Percentiles rank a stretch among this genome's conserved stretches.
These are phyloP conservation scores for Pseudovirgaria hyperparasitica DNA, from an alignment of 2,329 filamentous ascomycete species.

Conservation along the genomic window DNA sequence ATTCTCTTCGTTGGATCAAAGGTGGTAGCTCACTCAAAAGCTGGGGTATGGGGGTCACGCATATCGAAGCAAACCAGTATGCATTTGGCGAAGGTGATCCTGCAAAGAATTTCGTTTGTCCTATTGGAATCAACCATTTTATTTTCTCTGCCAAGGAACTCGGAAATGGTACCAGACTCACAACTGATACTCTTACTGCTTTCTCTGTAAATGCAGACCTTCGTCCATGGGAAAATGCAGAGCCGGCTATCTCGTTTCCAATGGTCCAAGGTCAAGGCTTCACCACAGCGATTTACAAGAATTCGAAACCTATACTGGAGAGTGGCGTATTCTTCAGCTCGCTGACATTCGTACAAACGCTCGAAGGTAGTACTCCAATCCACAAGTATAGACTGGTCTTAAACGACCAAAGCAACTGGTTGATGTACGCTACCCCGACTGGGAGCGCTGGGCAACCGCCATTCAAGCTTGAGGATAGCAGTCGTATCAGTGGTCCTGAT, in stretches of 20 bases:
- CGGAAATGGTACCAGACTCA: constrained; percentile 43
- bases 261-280: constrained; percentile 85
- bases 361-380: too few species aligned
- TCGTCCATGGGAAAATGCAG: constrained; percentile 37
- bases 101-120: constrained; percentile 64
- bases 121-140: constrained; percentile 70
- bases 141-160: constrained; percentile 72
- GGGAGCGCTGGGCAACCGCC: constrained; percentile 46
- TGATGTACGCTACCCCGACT: constrained; percentile 60
- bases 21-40: constrained; percentile 42
- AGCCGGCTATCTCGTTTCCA: constrained; percentile 59
- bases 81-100: constrained; percentile 30
- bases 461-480: constrained; percentile 54
- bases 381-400: constrained; percentile 65
- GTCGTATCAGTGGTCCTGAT: constrained; percentile 49
- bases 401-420: constrained; percentile 60
- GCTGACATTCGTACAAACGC: constrained; percentile 38
- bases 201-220: constrained; percentile 59
- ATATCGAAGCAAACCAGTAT: constrained; percentile 56
- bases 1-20: constrained; percentile 31
- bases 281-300: constrained; percentile 64
- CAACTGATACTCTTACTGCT: constrained; percentile 37
- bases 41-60: constrained; percentile 68
- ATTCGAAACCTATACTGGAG: constrained; percentile 57
- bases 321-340: constrained; percentile 64